These are phyloP conservation scores for Psilocybe cyanescens DNA, from an alignment of 768 basidiomycete species.

Conservation along the genomic window DNA sequence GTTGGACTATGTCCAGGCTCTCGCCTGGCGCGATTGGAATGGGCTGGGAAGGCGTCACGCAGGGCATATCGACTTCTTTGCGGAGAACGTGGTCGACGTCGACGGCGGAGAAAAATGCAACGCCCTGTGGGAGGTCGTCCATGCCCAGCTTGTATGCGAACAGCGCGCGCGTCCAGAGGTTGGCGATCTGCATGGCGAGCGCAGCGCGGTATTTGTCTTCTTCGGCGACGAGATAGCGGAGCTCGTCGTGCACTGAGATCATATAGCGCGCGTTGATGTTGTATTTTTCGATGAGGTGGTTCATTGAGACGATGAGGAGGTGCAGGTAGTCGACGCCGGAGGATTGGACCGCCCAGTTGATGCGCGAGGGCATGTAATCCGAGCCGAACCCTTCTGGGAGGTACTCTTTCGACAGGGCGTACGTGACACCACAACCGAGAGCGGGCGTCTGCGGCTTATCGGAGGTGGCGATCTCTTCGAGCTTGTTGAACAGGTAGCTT, in stretches of 20 bases:
- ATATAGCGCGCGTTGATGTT: slow-evolving; percentile 90
- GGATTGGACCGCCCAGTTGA: slow-evolving; percentile 99
- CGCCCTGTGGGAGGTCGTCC: slow-evolving; percentile 93
- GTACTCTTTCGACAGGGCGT: slow-evolving; percentile 89
- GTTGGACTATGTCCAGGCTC: slow-evolving; percentile 68
- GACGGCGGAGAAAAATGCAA: slow-evolving; percentile 97
- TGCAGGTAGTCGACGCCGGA: slow-evolving; percentile 99
- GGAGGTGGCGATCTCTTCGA: slow-evolving; percentile 92
- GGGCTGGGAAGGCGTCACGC: slow-evolving; percentile 92
- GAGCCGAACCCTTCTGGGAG: slow-evolving; percentile 80
- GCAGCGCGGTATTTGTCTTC: slow-evolving; percentile 90
- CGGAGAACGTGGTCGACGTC: slow-evolving; percentile 90
- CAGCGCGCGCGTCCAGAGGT: slow-evolving; percentile 91
- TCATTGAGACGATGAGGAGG: slow-evolving; percentile 94
- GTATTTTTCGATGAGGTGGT: slow-evolving; percentile 81
- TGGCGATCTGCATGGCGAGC: slow-evolving; percentile 92
- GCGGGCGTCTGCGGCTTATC: slow-evolving; percentile 90
- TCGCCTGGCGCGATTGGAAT: slow-evolving; percentile 85
- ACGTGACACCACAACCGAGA: slow-evolving; percentile 91
- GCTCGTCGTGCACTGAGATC: slow-evolving; percentile 96
- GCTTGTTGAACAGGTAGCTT: slow-evolving; percentile 95
- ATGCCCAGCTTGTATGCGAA: slow-evolving; percentile 95
- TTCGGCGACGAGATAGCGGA: slow-evolving; percentile 91
- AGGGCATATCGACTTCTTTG: slow-evolving; percentile 97
- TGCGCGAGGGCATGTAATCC: slow-evolving; percentile 93